Base-by-base conservation (phyloP, 345 rosid genomes). In the Gossypium raimondii region DNA sequence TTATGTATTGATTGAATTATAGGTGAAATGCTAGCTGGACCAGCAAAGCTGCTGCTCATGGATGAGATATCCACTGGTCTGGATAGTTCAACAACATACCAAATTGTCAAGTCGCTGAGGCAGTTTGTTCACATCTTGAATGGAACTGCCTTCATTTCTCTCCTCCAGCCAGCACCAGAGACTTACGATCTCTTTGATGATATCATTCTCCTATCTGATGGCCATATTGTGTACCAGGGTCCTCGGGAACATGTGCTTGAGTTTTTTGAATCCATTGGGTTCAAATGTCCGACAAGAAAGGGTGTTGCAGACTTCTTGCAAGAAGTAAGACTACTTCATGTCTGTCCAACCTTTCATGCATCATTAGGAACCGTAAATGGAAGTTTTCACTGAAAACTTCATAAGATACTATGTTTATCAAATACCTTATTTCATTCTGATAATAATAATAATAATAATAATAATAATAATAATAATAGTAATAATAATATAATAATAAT, bases 101-200 rank as follows among this genome's bases (percentile, higher is more conserved):
- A 89, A 60, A 89, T 93, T 50, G 91, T 89, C 65, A 91, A 91
- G 38, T 86, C 90, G 14, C 72, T 93, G 34, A 90, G 73, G 86
- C 92, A 91, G 70, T 55, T 70, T 47, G 73, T 84, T 76, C 97
- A 91, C 79, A 83, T 89, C 68, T 59, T 87, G 10, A 71, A 82
- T 17, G 90, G 84, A 74, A 91, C 97, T 24, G 83, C 89, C 38
- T 64, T 88, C 68, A 86, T 93, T 71, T 89, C 97, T 0, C 93
- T 93, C 43, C 93, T 91, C 22, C 98, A 91, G 78, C 97, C 97
- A 6, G 92, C 97, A 7, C 94, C 97, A 2, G 97, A 91, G 69
- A 89, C 97, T 1, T 93, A 79, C 29, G 82, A 87, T 65, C 88
- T 91, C 44, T 93, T 93, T 65, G 94, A 93, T 78, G 93, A 93